Percentiles rank a stretch among this genome's conserved stretches.
Evolutionary conservation across 257 asterid species (phyloP).

Genomic region (Paulownia fortunei): DNA sequence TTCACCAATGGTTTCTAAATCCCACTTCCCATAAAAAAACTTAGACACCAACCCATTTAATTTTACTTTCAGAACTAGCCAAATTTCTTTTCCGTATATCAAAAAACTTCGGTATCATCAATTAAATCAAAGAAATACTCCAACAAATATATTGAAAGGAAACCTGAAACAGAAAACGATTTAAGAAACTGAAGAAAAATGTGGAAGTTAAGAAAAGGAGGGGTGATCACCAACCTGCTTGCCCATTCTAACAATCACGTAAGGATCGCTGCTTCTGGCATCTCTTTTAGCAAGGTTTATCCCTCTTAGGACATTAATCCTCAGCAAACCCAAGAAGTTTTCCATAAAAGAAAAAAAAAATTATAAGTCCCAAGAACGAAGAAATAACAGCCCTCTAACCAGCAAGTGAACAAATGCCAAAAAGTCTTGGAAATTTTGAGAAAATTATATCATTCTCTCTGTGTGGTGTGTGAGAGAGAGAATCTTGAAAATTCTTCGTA

Average conservation of each 20-base stretch:
- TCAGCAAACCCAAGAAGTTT: constrained; percentile 47
- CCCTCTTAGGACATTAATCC: constrained; percentile 43
- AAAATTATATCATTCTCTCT: neutral
- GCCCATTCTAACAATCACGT: constrained; percentile 54
- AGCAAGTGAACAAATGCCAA: too few relatives aligned
- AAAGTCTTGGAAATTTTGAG: too few relatives aligned
- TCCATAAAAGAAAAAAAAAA: too few relatives aligned
- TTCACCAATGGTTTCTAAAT: neutral
- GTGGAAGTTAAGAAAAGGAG: neutral
- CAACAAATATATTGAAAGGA: neutral
- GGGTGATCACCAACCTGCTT: constrained; percentile 50
- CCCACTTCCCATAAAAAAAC: too few relatives aligned
- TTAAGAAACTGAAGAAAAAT: neutral
- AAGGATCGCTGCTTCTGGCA: constrained; percentile 55
- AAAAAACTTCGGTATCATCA: neutral
- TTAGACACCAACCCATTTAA: too few relatives aligned
- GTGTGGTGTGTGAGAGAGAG: neutral
- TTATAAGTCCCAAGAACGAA: neutral
- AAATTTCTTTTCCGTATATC: neutral
- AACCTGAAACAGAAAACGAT: neutral
- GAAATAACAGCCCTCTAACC: too few relatives aligned
- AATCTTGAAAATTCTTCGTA: neutral
- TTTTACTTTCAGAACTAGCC: neutral
- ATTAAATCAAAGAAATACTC: neutral
- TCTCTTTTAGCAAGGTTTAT: constrained; percentile 47